Evolutionary conservation across 1,284 basidiomycete genomes (phyloP).

Genomic region (Moniliella sp.): DNA sequence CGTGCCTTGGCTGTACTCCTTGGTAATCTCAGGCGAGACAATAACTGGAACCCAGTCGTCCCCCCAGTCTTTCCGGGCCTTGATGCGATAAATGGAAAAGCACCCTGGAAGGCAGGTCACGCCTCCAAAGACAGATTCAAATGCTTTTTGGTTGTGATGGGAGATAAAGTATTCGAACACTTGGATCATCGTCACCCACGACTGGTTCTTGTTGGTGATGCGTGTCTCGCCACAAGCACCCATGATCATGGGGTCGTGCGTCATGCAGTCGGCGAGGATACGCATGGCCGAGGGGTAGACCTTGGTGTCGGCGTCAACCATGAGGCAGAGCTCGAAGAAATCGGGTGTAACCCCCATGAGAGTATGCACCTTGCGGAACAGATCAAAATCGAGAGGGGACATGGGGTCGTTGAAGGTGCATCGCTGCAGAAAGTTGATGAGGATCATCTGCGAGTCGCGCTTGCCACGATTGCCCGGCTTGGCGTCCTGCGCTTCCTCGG

Average conservation of each 20-base stretch:
- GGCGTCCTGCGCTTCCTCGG: slow-evolving; percentile 48
- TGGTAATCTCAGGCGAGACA: slow-evolving; percentile 86
- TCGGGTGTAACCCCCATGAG: slow-evolving; percentile 96
- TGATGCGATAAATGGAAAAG: slow-evolving; percentile 97
- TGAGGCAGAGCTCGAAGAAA: slow-evolving; percentile 86
- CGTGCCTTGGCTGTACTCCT: slow-evolving; percentile 81
- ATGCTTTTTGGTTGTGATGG: slow-evolving; percentile 89
- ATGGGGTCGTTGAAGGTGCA: slow-evolving; percentile 98
- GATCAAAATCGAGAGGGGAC: slow-evolving; percentile 90
- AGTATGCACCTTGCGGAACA: slow-evolving; percentile 85
- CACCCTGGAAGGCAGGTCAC: slow-evolving; percentile 95
- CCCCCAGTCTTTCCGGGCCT: slow-evolving; percentile 70
- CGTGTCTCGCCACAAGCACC: slow-evolving; percentile 94
- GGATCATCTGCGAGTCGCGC: slow-evolving; percentile 87
- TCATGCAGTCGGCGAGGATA: slow-evolving; percentile 54
- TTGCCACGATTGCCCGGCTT: slow-evolving; percentile 99
- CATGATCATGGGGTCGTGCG: slow-evolving; percentile 95
- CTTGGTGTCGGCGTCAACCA: slow-evolving; percentile 84
- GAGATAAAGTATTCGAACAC: slow-evolving; percentile 98
- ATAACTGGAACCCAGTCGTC: slow-evolving; percentile 96
- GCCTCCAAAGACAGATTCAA: slow-evolving; percentile 96
- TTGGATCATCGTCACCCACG: slow-evolving; percentile 95
- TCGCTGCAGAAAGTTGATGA: slow-evolving; percentile 97
- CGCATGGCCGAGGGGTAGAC: slow-evolving; percentile 23
- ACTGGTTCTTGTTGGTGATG: slow-evolving; percentile 79